phyloP scores from a whole-genome alignment of 2,329 filamentous ascomycete species.

The Huntiella abstrusa region DNA sequence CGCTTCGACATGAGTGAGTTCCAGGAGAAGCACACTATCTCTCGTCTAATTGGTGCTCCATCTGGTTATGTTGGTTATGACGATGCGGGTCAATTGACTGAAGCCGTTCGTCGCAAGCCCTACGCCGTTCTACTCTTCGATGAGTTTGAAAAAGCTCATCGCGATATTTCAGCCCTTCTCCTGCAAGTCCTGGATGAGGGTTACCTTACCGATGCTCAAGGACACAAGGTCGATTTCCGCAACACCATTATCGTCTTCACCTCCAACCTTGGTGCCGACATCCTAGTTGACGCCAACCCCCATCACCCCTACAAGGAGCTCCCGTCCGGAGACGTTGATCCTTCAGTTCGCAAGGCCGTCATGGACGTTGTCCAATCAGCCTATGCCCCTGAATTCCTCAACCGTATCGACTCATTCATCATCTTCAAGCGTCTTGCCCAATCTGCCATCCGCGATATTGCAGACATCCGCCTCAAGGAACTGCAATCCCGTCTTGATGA shows the following conservation, averaged over 20 bases:
- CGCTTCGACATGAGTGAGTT: slow-evolving; percentile 98
- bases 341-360: slow-evolving; percentile 56
- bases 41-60: slow-evolving; percentile 75
- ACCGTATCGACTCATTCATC: slow-evolving; percentile 93
- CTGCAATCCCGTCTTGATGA: slow-evolving; percentile 70
- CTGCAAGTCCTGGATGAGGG: slow-evolving; percentile 93
- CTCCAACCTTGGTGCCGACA: slow-evolving; percentile 83
- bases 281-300: slow-evolving; percentile 60
- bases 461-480: slow-evolving; percentile 77
- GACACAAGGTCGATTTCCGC: slow-evolving; percentile 89
- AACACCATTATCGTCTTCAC: slow-evolving; percentile 95
- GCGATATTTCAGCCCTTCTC: slow-evolving; percentile 79
- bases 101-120: slow-evolving; percentile 84
- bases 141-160: slow-evolving; percentile 94
- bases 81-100: slow-evolving; percentile 86
- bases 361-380: slow-evolving; percentile 65
- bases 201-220: slow-evolving; percentile 85
- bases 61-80: slow-evolving; percentile 95
- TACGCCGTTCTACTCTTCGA: slow-evolving; percentile 92
- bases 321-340: slow-evolving; percentile 48
- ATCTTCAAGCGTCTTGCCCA: slow-evolving; percentile 75
- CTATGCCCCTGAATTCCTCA: slow-evolving; percentile 86
- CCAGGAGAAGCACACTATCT: slow-evolving; percentile 92
- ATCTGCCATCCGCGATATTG: slow-evolving; percentile 69
- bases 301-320: slow-evolving; percentile 44